Evolutionary conservation across 345 rosid genomes (phyloP).

Genomic region (Camelina sativa): DNA sequence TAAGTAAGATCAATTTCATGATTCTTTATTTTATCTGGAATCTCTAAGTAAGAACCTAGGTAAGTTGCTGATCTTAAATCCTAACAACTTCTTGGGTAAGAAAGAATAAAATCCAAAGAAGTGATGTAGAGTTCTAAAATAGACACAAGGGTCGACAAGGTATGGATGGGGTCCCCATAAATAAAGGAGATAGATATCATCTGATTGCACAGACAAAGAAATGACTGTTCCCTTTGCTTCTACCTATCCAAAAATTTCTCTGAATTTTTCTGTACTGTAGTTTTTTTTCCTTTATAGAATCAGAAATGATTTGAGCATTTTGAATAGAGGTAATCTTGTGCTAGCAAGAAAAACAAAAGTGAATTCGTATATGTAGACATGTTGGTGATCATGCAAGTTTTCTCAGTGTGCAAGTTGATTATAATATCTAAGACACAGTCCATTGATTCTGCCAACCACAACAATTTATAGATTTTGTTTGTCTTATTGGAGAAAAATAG

Average conservation of each 20-base stretch:
- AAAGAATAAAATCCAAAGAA: conserved; percentile 27
- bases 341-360: not conserved
- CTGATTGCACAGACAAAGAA: conserved; percentile 19
- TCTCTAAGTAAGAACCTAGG: conserved; percentile 2
- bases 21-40: not conserved
- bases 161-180: conserved; percentile 13
- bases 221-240: conserved; percentile 18
- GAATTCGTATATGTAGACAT: not conserved
- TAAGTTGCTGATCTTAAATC: not conserved
- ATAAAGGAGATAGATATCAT: conserved; percentile 24
- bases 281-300: not conserved
- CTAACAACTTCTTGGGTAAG: conserved; percentile 10
- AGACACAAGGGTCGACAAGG: conserved; percentile 22
- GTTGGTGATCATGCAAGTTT: conserved; percentile 15
- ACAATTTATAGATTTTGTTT: not conserved
- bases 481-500: not conserved
- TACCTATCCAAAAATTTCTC: not conserved
- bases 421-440: not conserved
- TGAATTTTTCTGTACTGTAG: not conserved
- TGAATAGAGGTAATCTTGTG: not conserved
- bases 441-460: not conserved
- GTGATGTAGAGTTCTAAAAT: conserved; percentile 16
- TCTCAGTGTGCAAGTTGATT: not conserved
- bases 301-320: conserved; percentile 10
- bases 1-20: not conserved